phyloP scores from a whole-genome alignment of 805 yeast genomes.

The Saccharomyces kudriavzevii region DNA sequence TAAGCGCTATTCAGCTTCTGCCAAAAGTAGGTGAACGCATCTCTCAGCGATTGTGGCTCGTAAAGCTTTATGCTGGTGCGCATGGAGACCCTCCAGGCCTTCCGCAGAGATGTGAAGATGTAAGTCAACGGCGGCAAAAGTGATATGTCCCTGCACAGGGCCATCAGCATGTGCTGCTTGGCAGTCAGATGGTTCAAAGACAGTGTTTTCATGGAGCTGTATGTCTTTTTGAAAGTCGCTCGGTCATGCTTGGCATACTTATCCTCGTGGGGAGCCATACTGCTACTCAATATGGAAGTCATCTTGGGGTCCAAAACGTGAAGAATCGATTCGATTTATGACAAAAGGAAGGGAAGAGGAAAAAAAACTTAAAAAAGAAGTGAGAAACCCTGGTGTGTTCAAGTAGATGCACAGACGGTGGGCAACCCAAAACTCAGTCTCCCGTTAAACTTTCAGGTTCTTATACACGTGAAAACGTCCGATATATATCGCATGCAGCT shows the following conservation, averaged over 20 bases:
- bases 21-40: slow-evolving; percentile 15
- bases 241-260: slow-evolving; percentile 16
- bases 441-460: background rate
- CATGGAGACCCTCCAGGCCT: slow-evolving; percentile 19
- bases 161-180: slow-evolving; percentile 65
- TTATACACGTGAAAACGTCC: background rate
- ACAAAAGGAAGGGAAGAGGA: background rate
- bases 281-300: background rate
- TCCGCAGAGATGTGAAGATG: slow-evolving; percentile 35
- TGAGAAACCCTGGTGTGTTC: background rate
- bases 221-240: slow-evolving; percentile 12
- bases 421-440: background rate
- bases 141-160: slow-evolving; percentile 72
- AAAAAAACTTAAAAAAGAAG: background rate
- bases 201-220: slow-evolving; percentile 41
- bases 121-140: slow-evolving; percentile 59
- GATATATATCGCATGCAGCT: background rate
- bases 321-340: background rate
- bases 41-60: slow-evolving; percentile 19
- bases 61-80: slow-evolving; percentile 16
- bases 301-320: background rate
- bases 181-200: slow-evolving; percentile 70
- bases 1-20: slow-evolving; percentile 20
- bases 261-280: slow-evolving; percentile 10
- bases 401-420: background rate